A percentile compares a stretch with the other conserved stretches of the same genome.
Conservation (phyloP, 768 basidiomycete species). For the Tricholoma hemisulphureum region DNA sequence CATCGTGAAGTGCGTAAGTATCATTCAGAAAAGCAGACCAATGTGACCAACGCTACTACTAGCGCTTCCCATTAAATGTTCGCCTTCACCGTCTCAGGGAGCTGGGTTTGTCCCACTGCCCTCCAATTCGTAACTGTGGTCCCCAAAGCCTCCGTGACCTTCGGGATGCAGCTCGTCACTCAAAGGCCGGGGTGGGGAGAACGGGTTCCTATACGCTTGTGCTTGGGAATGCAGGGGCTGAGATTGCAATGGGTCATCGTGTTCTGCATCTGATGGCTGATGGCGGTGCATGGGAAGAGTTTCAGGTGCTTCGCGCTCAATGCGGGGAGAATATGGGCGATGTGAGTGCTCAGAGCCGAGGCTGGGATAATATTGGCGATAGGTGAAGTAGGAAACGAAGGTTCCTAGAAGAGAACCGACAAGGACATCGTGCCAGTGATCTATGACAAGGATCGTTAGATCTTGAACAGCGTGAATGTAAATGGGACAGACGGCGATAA, state of each 20-base stretch:
- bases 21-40: neutral
- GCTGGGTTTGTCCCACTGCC: constrained; percentile 15
- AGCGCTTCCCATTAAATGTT: too few relatives aligned
- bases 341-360: constrained; percentile 62
- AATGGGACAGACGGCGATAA: constrained; percentile 63
- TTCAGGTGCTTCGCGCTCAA: constrained; percentile 42
- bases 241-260: constrained; percentile 8
- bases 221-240: constrained; percentile 1
- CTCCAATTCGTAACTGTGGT: constrained; percentile 25
- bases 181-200: constrained; percentile 2
- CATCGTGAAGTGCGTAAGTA: neutral
- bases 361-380: constrained; percentile 83
- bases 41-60: too few relatives aligned
- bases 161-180: constrained; percentile 8
- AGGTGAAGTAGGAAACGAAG: constrained; percentile 66
- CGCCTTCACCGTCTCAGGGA: neutral
- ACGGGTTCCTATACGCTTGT: constrained; percentile 12
- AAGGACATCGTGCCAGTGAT: constrained; percentile 91
- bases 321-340: constrained; percentile 70
- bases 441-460: constrained; percentile 34
- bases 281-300: constrained; percentile 40
- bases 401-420: constrained; percentile 78
- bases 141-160: neutral
- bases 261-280: constrained; percentile 6
- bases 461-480: neutral